Conservation (phyloP, 345 rosid species). For the Eucalyptus globulus region DNA sequence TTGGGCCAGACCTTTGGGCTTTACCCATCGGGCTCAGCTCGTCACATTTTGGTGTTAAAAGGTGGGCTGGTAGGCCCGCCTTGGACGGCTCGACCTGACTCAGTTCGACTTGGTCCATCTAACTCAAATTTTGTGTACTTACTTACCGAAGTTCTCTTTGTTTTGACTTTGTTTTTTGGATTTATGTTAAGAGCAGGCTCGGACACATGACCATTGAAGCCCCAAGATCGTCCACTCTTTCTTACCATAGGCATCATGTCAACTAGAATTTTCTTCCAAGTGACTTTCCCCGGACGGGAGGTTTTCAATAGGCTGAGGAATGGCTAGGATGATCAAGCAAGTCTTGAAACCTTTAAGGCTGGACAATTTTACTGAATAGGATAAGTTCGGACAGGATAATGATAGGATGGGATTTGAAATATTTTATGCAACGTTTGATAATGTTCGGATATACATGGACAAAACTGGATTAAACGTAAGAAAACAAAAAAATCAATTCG, state of each 20-base stretch:
- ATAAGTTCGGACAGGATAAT: fast-evolving
- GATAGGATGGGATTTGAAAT: fast-evolving
- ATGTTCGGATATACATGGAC: not conserved
- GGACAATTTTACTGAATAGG: not conserved
- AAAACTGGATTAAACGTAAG: not conserved
- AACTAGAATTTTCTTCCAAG: not conserved
- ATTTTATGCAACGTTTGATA: fast-evolving
- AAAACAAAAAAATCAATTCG: not conserved
- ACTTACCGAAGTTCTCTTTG: not conserved
- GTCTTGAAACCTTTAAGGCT: not conserved
- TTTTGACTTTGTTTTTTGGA: not conserved
- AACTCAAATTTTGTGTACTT: not conserved
- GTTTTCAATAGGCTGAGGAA: not conserved
- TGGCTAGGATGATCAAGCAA: not conserved
- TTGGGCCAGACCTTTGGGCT: not conserved
- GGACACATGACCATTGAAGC: not conserved
- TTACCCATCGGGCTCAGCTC: not conserved
- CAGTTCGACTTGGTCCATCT: not conserved
- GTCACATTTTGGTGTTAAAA: not conserved
- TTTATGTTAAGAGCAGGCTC: not conserved
- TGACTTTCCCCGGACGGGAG: not conserved
- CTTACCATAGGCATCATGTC: not conserved
- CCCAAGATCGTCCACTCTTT: not conserved
- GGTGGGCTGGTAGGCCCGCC: not conserved
- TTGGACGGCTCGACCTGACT: not conserved